Evolutionary conservation across 768 basidiomycete genomes (phyloP), one percentile per base, ranked within the genome.

Genomic region (Xerocomellus chrysenteron): DNA sequence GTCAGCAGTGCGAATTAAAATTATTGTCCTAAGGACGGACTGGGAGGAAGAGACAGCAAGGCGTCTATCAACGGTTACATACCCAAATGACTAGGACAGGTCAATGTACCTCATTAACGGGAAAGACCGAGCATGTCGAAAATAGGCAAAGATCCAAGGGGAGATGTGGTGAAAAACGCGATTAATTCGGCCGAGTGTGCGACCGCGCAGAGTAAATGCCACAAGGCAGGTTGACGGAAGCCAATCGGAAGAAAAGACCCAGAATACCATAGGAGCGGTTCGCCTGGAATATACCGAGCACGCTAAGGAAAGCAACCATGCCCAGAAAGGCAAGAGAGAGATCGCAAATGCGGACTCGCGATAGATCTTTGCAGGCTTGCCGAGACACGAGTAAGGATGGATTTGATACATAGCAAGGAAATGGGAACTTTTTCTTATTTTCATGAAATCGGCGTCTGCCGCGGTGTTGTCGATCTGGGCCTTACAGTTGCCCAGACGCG

Each of bases 211-310:
- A 58, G 60, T 55, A 45, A 59, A 67, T 73, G 64, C 70, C 78
- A 80, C 73, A 75, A 75, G 76, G 74, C 68, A 50, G n/a, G 54
- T 52, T 60, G 63, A 65, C 50, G 58, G 57, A 64, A 61, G 57
- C 79, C 77, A 82, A 82, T 82, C 80, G 81, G 83, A 75, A 68
- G 60, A 56, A 60, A 63, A 60, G 72, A 69, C 60, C 68, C 55
- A 66, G 63, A 68, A 65, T 63, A 79, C 78, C 21, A 21, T 21
- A 21, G 79, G 82, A 72, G 73, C 78, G 81, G 77, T 73, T 61
- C 59, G 61, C 68, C 65, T 73, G 67, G 68, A 71, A 75, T 74
- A 73, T 64, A 66, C 68, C 69, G 65, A 65, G 62, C 53, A 73
- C 74, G 75, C 51, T 65, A 64, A 69, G 59, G 66, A 66, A 71